A percentile compares a stretch with the other conserved stretches of the same genome.
phyloP scores from a whole-genome alignment of 805 yeast genomes.

The Henningerozyma blattae region DNA sequence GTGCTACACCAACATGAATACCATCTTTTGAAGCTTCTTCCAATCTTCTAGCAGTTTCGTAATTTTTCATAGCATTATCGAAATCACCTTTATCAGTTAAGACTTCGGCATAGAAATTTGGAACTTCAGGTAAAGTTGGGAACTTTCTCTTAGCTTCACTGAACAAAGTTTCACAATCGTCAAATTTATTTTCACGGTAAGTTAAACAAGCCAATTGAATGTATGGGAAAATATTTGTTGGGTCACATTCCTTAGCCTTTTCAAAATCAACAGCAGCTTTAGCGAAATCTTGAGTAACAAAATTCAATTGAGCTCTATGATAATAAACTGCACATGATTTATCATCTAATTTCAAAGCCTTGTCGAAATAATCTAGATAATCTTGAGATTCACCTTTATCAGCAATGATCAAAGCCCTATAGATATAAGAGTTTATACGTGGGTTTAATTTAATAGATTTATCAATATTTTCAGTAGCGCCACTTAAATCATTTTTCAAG shows the following conservation, averaged over 20 bases:
- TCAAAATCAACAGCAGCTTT: slow-evolving; percentile 66
- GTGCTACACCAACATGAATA: slow-evolving; percentile 77
- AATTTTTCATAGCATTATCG: slow-evolving; percentile 65
- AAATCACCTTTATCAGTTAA: slow-evolving; percentile 70
- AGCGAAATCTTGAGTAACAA: slow-evolving; percentile 61
- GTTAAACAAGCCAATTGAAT: slow-evolving; percentile 89
- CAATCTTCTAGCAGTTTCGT: slow-evolving; percentile 74
- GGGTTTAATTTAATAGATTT: slow-evolving; percentile 57
- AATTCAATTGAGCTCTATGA: slow-evolving; percentile 88
- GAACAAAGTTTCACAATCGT: slow-evolving; percentile 53
- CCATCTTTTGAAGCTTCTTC: slow-evolving; percentile 51
- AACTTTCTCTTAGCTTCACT: slow-evolving; percentile 58
- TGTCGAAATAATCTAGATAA: slow-evolving; percentile 60
- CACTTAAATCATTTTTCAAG: slow-evolving; percentile 59
- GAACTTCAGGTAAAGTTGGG: slow-evolving; percentile 84
- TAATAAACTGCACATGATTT: slow-evolving; percentile 74
- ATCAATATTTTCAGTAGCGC: slow-evolving; percentile 53
- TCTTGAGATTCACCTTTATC: slow-evolving; percentile 62
- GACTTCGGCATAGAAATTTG: slow-evolving; percentile 92
- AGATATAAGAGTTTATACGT: slow-evolving; percentile 70
- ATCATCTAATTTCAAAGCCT: slow-evolving; percentile 60
- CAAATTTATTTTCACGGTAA: slow-evolving; percentile 52
- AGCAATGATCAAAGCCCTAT: slow-evolving; percentile 71
- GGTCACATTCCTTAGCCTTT: slow-evolving; percentile 64
- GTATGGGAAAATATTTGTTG: slow-evolving; percentile 68